These are phyloP conservation scores for Haplosporangium sp. DNA, from an alignment of 371 early-diverging fungal genomes.

Conservation along the genomic window DNA sequence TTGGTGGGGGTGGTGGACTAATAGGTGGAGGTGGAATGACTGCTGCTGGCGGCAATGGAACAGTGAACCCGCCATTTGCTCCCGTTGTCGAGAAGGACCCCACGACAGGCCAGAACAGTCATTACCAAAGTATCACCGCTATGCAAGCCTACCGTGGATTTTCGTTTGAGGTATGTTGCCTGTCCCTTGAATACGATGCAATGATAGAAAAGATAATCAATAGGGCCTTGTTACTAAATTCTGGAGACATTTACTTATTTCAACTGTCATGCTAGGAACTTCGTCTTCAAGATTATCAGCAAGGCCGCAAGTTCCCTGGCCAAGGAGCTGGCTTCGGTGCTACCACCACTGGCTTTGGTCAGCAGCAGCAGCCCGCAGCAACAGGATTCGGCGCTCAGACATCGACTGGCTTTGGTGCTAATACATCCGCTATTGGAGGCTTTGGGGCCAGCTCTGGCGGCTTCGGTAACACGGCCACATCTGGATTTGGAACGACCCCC, in stretches of 20 bases:
- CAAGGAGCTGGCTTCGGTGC: constrained; percentile 54
- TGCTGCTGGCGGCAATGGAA: constrained; percentile 64
- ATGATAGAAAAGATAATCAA: background rate
- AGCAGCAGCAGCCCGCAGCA: constrained; percentile 46
- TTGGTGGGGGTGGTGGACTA: constrained; percentile 65
- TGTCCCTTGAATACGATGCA: too few relatives aligned
- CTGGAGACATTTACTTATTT: too few relatives aligned
- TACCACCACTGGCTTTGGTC: constrained; percentile 38
- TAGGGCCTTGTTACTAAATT: background rate
- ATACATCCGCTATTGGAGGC: constrained; percentile 46
- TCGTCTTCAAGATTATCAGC: constrained; percentile 89
- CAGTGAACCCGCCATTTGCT: constrained; percentile 80
- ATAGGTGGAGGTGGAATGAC: constrained; percentile 59
- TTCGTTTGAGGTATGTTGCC: constrained; percentile 75
- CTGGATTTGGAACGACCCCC: constrained; percentile 50
- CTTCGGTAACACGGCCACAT: constrained; percentile 46
- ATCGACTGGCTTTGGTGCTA: constrained; percentile 60
- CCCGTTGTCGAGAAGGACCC: constrained; percentile 76
- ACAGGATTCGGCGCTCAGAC: constrained; percentile 55
- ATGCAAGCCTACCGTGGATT: constrained; percentile 90
- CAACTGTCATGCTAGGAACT: constrained; percentile 72
- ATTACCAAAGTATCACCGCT: constrained; percentile 84
- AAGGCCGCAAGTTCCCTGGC: constrained; percentile 79
- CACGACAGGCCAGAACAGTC: constrained; percentile 66
- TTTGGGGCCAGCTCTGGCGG: constrained; percentile 45